Base-by-base conservation (phyloP, 495 filamentous ascomycete species). In the Xylaria flabelliformis region DNA sequence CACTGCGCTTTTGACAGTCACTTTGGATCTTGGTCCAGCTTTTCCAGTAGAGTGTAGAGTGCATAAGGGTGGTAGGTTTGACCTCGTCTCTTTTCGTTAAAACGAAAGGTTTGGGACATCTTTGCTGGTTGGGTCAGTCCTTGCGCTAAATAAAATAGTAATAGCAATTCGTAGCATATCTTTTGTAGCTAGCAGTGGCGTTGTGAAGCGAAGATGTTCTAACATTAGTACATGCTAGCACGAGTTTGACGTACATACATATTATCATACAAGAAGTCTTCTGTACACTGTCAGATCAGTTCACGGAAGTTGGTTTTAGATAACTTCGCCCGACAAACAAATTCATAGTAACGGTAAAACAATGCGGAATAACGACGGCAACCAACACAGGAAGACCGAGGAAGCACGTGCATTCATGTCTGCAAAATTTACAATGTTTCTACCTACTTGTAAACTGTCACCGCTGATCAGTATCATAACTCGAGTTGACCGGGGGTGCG, bases 41-140 rank as follows among this genome's bases (percentile, higher is more conserved):
- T 95, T 8, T 36, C 7, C 3, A 0, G 34, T 36, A 4, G 34
- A 36, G 34, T 36, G 0, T 36, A 0, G 4, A 8, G 7, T 36
- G 34, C 34, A 6, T 36, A 8, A 8, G 34, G 7, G 7, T 36
- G 34, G 3, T 36, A 36, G 34, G 34, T n/a, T n/a, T n/a, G n/a
- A n/a, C n/a, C n/a, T n/a, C n/a, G n/a, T n/a, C n/a, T n/a, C n/a
- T n/a, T n/a, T n/a, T n/a, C n/a, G n/a, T n/a, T n/a, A n/a, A n/a
- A n/a, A 41, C 9, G 39, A 41, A 10, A 41, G 39, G 39, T 41
- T 41, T 12, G 10, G 8, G 5, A 36, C 3, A 41, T 2, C 39
- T 41, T 41, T 0, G 76, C 74, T 1, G 6, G 46, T n/a, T 6
- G 3, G 5, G 46, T 2, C 6, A 7, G 46, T 48, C 46, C 4